phyloP scores from a whole-genome alignment of 176 grass and related monocot species.

The Tillandsia fasciculata region DNA sequence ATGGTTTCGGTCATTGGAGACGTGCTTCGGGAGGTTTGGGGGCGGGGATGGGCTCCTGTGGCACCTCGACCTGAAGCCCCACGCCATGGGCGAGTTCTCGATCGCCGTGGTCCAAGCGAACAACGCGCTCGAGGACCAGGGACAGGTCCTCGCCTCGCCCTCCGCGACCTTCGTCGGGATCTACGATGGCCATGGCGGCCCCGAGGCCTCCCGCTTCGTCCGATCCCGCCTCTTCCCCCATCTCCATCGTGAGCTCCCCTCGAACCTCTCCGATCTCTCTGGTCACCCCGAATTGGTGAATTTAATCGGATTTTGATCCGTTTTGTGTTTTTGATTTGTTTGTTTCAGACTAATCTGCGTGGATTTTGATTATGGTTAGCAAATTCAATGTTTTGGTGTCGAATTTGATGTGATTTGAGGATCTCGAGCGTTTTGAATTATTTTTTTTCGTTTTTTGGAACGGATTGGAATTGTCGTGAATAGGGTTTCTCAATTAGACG shows the following conservation, averaged over 20 bases:
- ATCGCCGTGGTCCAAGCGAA: slow-evolving; percentile 89
- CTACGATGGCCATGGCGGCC: slow-evolving; percentile 76
- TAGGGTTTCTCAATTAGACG: too few relatives aligned
- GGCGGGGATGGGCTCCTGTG: slow-evolving; percentile 55
- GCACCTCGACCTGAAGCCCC: slow-evolving; percentile 73
- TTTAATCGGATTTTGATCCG: not conserved
- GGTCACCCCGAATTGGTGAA: not conserved
- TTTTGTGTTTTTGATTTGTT: too few relatives aligned
- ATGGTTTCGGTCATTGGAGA: slow-evolving; percentile 24
- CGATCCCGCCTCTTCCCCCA: slow-evolving; percentile 49
- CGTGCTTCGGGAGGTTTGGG: slow-evolving; percentile 50
- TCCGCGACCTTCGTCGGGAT: slow-evolving; percentile 56
- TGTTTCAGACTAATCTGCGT: too few relatives aligned
- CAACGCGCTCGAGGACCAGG: slow-evolving; percentile 71
- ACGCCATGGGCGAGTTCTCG: slow-evolving; percentile 84
- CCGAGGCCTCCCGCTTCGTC: slow-evolving; percentile 73
- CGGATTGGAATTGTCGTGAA: too few relatives aligned
- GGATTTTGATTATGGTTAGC: too few relatives aligned
- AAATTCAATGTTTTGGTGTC: too few relatives aligned
- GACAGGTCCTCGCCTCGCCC: slow-evolving; percentile 76
- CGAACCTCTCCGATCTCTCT: not conserved
- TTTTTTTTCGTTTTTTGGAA: too few relatives aligned
- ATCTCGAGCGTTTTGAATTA: too few relatives aligned
- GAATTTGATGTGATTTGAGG: too few relatives aligned
- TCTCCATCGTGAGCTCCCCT: slow-evolving; percentile 39